Evolutionary conservation across 139 green algal species (phyloP), one percentile per base, ranked within the genome.

Genomic region (Mesostigma viride): DNA sequence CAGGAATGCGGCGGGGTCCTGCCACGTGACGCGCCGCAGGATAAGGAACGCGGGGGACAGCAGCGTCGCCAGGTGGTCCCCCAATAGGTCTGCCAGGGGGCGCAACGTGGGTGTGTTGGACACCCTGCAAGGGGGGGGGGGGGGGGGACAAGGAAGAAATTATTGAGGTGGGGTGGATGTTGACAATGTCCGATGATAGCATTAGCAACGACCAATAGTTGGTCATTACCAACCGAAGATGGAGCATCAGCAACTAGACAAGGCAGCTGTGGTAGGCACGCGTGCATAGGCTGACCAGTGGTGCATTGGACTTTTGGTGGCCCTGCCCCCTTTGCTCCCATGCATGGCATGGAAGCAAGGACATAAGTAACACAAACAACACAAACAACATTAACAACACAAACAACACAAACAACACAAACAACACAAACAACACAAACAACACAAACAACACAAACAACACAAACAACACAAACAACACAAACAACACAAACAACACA

Each of bases 41-140:
- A 84, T 62, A 63, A 94, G 77, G 68, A 88, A 69, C 24, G 82
- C 87, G 14, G 83, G 73, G 56, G 68, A 81, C 73, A 94, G 91
- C 85, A 82, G 91, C 11, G 72, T 74, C 0, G 78, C 75, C 62
- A 94, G 70, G 22, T 64, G 60, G 44, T 71, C 59, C 53, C 82
- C 83, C 26, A 82, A 60, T 17, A 75, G 51, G 5, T 76, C 71
- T 5, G 46, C 64, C 65, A 84, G 45, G 4, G 69, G 67, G 1
- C 75, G 61, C 27, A 81, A 58, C 11, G 14, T 24, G 11, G 40
- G 40, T 8, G 8, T 14, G 40, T 51, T 51, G 8, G 40, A 24
- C 11, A 14, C 40, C 40, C 40, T 51, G 40, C 8, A 24, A 14
- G 40, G 8, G 11, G 40, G 14, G 40, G 11, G 11, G 14, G 40